A percentile compares a stretch with the other conserved stretches of the same genome.
phyloP scores from a whole-genome alignment of 2,329 filamentous ascomycete genomes.

The Paecilomyces sp. region DNA sequence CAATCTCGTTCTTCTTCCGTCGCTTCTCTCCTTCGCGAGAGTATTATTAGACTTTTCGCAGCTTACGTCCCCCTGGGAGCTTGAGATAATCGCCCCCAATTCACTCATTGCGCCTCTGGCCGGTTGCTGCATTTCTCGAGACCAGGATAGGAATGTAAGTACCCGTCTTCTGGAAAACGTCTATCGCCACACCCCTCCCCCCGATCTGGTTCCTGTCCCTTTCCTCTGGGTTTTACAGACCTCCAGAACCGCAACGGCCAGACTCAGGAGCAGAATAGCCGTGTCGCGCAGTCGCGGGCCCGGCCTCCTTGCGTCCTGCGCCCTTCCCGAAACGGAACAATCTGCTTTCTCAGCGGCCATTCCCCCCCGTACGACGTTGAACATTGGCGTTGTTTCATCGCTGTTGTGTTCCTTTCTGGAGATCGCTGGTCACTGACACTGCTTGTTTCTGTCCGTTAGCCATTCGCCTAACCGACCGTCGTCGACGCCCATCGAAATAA shows the following conservation, averaged over 20 bases:
- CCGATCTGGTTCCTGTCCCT: neutral
- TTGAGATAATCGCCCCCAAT: neutral
- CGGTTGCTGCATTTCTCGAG: neutral
- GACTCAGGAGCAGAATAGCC: neutral
- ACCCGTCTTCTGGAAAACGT: neutral
- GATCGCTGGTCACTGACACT: neutral
- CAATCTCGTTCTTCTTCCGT: neutral
- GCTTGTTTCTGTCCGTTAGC: neutral
- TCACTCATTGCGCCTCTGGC: neutral
- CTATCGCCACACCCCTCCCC: neutral
- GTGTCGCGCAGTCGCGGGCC: neutral
- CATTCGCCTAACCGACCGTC: neutral
- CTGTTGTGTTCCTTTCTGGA: neutral
- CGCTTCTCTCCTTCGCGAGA: neutral
- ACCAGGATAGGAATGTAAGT: neutral
- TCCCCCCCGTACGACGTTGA: neutral
- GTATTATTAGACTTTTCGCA: neutral
- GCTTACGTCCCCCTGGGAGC: neutral
- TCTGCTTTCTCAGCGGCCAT: neutral
- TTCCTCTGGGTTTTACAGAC: neutral
- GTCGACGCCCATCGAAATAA: neutral
- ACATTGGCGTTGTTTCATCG: neutral
- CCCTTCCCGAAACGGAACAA: neutral
- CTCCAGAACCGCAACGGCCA: neutral
- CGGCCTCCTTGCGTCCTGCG: neutral